Evolutionary conservation across 1,139 yeast species (phyloP).

Genomic region (Nakaseomyces kungkrabaensis): DNA sequence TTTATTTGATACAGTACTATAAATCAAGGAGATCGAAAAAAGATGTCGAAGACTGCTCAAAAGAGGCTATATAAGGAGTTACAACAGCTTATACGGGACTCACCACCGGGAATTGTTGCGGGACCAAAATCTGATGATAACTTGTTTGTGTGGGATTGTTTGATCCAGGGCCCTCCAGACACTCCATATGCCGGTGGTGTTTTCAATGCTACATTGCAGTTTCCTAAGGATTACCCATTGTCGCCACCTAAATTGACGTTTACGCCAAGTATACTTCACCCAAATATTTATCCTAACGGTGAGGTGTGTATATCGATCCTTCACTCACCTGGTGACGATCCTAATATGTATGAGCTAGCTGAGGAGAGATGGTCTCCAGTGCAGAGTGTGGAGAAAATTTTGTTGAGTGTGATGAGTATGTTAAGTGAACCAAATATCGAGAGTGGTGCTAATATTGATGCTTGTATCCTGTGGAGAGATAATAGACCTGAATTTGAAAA

Average conservation of each 20-base stretch:
- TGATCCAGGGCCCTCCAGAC: constrained; percentile 85
- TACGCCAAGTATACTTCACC: constrained; percentile 80
- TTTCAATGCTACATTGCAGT: constrained; percentile 71
- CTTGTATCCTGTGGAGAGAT: constrained; percentile 91
- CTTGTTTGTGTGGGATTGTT: constrained; percentile 82
- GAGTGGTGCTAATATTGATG: constrained; percentile 95
- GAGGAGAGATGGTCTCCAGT: constrained; percentile 98
- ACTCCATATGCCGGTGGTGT: constrained; percentile 93
- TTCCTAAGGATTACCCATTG: constrained; percentile 86
- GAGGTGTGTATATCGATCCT: constrained; percentile 90
- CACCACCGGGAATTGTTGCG: constrained; percentile 93
- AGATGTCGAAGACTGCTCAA: constrained; percentile 57
- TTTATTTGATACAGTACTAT: too few species aligned
- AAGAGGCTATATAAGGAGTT: constrained; percentile 79
- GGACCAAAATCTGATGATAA: constrained; percentile 81
- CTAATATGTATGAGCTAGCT: constrained; percentile 87
- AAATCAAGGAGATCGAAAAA: too few species aligned
- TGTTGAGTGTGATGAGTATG: constrained; percentile 89
- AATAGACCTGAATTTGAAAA: constrained; percentile 55
- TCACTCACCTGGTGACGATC: constrained; percentile 96
- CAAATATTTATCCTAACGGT: constrained; percentile 89
- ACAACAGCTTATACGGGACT: constrained; percentile 72
- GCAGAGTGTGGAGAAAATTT: constrained; percentile 90
- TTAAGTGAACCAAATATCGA: constrained; percentile 94
- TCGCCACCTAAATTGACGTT: constrained; percentile 83